Base-by-base conservation (phyloP, 139 green algal genomes). In the Chlamydomonas sphaeroides region DNA sequence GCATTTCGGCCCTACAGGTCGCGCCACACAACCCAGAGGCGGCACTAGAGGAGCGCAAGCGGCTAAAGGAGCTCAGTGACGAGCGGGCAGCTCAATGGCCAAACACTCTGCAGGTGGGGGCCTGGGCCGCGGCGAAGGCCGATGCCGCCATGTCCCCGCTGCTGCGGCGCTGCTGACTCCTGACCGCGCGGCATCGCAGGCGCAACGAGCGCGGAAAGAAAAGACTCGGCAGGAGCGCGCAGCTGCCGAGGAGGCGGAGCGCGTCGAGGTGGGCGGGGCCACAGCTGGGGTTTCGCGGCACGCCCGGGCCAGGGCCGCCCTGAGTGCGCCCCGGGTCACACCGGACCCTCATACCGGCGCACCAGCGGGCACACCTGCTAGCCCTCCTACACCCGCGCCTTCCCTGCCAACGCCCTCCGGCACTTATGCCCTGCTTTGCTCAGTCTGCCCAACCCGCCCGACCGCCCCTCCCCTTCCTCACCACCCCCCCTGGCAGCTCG, bases 61-160 rank as follows among this genome's bases (percentile, higher is more conserved):
- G 85, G 2, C 80, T 94, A 5, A 94, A 95, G 70, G 23, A 85
- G 36, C 73, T 89, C 30, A 94, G 89, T 69, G 90, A 93, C n/a
- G 85, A 84, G 45, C 78, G 92, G 25, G 89, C 92, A 18, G 65
- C 73, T 11, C 85, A 90, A 77, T 95, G 92, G 92, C 90, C 92
- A 28, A 94, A 95, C 84, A 95, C 92, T 5, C 85, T 94, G 26
- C 70, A 88, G 85, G 91, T 92, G 53, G 23, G 88, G 45, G 10
- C 45, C 11, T 21, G 45, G 45, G 45, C 45, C 11, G 45, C 45
- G n/a, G n/a, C n/a, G n/a, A n/a, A n/a, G n/a, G n/a, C 45, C 45
- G 45, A 10, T 53, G 45, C 45, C 45, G n/a, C n/a, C n/a, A n/a
- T n/a, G n/a, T n/a, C n/a, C n/a, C n/a, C n/a, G n/a, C 45, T 53